Base-by-base conservation (phyloP, 192 early-diverging fungal genomes). In the Linnemannia zychae region DNA sequence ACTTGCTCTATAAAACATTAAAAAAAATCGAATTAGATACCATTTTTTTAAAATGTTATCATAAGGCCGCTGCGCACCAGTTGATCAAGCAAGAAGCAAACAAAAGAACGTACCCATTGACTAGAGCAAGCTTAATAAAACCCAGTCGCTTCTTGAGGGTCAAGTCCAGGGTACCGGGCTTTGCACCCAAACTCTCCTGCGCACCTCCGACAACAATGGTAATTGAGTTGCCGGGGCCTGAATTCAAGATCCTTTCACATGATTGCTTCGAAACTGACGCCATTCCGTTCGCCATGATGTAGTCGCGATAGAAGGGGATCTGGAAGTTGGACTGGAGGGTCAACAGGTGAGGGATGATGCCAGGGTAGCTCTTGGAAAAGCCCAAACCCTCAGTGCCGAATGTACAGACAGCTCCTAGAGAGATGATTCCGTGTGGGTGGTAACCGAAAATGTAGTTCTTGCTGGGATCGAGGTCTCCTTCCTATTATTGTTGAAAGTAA, bases 191-290 rank as follows among this genome's bases (percentile, higher is more conserved):
- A 49, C 94, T 91, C 80, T 99, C 98, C 34, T 93, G 89, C 1
- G 97, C 97, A 6, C 98, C 98, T 18, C 98, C 98, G 15, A 98
- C 93, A 12, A 98, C 98, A 68, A 98, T 94, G 63, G 96, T 92
- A 85, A 92, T 92, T 33, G 90, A 93, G 66, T 89, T 87, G 49
- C 91, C 95, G 53, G 91, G 93, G 15, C 95, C 95, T 46, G 88
- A 90, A 12, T 67, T 82, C 69, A 99, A 89, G 67, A 98, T 95
- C 49, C 91, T 81, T 69, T 96, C 94, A 71, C 96, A 96, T 2
- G 94, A 96, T 28, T 84, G 79, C 63, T 94, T 91, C 33, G 93
- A 94, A 34, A 97, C 96, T 48, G 95, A 95, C 34, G 91, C 89
- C 28, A 95, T 89, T 47, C 97, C 96, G 75, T 95, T 90, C 7